These are phyloP conservation scores for Albugo candida DNA, from an alignment of 352 stramenopile species.

Conservation along the genomic window DNA sequence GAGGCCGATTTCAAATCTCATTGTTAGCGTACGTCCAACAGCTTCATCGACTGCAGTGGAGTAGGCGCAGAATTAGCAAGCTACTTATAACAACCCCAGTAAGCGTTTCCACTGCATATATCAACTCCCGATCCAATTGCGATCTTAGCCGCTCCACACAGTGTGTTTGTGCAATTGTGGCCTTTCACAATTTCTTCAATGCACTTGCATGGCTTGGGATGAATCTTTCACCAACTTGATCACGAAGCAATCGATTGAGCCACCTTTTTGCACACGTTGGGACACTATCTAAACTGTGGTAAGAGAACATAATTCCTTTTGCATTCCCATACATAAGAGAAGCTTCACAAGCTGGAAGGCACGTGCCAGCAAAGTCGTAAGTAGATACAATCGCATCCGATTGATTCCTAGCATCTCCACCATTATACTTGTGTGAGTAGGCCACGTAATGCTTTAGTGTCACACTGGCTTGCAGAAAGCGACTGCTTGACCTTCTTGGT, in stretches of 20 bases:
- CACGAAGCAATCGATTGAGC: constrained; percentile 53
- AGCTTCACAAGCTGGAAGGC: constrained; percentile 67
- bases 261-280: constrained; percentile 81
- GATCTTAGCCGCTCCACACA: constrained; percentile 35
- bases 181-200: constrained; percentile 63
- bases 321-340: constrained; percentile 63
- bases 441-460: constrained; percentile 89
- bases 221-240: constrained; percentile 76
- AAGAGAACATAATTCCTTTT: constrained; percentile 89
- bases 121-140: constrained; percentile 65
- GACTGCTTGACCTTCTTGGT: constrained; percentile 47
- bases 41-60: constrained; percentile 35
- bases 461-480: constrained; percentile 70
- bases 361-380: constrained; percentile 87
- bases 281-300: constrained; percentile 90
- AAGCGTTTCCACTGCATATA: constrained; percentile 74
- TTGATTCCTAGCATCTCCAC: constrained; percentile 42
- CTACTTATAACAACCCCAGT: constrained; percentile 48
- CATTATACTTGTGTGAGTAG: constrained; percentile 77
- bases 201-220: constrained; percentile 88
- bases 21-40: constrained; percentile 42
- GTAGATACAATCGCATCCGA: constrained; percentile 80
- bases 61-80: constrained; percentile 22
- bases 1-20: constrained; percentile 82
- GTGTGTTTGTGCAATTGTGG: constrained; percentile 56